Evolutionary conservation across 2,329 filamentous ascomycete genomes (phyloP).

Genomic region (Cadophora malorum): DNA sequence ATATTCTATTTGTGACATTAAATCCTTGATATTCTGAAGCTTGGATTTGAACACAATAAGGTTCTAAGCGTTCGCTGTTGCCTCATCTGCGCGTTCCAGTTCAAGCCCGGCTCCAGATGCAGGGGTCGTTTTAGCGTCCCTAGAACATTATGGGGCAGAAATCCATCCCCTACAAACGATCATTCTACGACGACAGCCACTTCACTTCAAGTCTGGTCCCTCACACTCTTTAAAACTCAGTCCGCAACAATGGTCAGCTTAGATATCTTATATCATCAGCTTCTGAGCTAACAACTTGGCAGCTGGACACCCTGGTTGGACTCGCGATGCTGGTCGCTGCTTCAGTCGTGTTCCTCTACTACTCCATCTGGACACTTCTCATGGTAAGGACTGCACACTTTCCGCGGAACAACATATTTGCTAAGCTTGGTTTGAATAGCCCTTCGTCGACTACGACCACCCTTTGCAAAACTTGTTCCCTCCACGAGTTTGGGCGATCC

Average conservation of each 20-base stretch:
- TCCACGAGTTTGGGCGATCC: conserved; percentile 97
- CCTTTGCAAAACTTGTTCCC: conserved; percentile 94
- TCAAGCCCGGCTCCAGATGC: neutral
- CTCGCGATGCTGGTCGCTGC: conserved; percentile 78
- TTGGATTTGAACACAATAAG: too few relatives aligned
- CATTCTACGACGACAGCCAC: conserved; percentile 4
- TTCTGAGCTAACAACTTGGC: conserved; percentile 30
- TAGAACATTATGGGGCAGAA: neutral
- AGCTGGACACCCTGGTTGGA: conserved; percentile 91
- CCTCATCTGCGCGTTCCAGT: too few relatives aligned
- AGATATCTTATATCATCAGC: neutral
- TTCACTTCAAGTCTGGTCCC: conserved; percentile 30
- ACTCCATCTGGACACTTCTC: conserved; percentile 95
- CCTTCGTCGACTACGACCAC: conserved; percentile 95
- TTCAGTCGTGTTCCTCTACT: conserved; percentile 82
- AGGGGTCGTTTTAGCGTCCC: neutral
- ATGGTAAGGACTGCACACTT: conserved; percentile 69
- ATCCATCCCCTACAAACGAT: neutral
- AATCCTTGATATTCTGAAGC: too few relatives aligned
- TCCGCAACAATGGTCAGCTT: conserved; percentile 45
- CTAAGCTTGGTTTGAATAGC: conserved; percentile 59
- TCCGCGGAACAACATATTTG: neutral
- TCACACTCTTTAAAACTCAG: conserved; percentile 39
- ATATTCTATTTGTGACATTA: too few relatives aligned
- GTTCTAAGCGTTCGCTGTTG: too few relatives aligned